Evolutionary conservation across 139 green algal genomes (phyloP).

Genomic region (Asterochloris erici): DNA sequence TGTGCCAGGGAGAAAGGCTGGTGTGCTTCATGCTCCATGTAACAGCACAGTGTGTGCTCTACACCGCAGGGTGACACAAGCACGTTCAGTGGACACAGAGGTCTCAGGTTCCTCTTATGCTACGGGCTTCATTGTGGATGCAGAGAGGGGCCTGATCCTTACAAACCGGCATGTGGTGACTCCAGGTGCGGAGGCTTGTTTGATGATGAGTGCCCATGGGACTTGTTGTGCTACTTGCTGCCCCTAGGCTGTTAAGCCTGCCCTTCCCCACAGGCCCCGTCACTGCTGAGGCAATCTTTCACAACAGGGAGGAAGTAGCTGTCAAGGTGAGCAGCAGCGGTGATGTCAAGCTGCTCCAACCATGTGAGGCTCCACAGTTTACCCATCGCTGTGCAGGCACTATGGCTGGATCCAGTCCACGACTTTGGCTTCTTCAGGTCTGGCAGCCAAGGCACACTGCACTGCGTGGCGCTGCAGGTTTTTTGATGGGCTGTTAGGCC

Average conservation of each 20-base stretch:
- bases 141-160: constrained; percentile 74
- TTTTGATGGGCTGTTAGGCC: constrained; percentile 53
- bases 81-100: constrained; percentile 84
- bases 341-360: too few species aligned
- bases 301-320: constrained; percentile 82
- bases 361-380: too few species aligned
- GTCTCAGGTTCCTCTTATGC: constrained; percentile 61
- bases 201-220: not conserved
- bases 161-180: constrained; percentile 92
- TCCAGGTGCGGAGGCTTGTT: constrained; percentile 44
- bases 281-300: constrained; percentile 88
- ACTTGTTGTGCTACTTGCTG: not conserved
- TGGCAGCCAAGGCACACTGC: not conserved
- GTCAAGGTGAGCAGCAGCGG: not conserved
- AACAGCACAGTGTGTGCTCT: not conserved
- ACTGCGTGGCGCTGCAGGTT: not conserved
- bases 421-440: constrained; percentile 44
- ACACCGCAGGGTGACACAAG: constrained; percentile 57
- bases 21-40: not conserved
- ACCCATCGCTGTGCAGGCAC: constrained; percentile 12
- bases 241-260: not conserved
- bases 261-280: constrained; percentile 53
- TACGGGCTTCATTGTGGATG: constrained; percentile 91
- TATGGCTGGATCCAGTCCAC: constrained; percentile 50
- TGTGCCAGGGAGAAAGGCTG: not conserved